Conservation (phyloP, 176 grass and related monocot genomes). For the Carex parvula region DNA sequence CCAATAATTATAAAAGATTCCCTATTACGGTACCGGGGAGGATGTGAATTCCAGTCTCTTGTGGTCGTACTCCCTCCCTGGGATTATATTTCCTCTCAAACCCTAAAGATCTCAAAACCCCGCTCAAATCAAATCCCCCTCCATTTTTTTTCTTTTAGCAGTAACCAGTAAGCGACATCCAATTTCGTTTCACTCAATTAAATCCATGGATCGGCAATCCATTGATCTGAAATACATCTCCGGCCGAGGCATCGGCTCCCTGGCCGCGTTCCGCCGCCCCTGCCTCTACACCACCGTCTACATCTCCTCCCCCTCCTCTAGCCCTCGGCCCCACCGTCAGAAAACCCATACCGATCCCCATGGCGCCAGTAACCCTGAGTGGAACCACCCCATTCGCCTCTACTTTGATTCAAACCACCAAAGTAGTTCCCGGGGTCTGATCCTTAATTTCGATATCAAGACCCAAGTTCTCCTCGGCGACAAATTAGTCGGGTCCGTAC, state of each 20-base stretch:
- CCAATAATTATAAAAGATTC: too few species aligned
- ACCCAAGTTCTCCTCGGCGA: constrained; percentile 43
- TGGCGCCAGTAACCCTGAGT: constrained; percentile 49
- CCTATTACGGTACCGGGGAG: too few species aligned
- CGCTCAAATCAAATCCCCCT: background rate
- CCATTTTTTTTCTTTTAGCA: background rate
- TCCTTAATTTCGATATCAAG: constrained; percentile 56
- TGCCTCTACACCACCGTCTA: constrained; percentile 55
- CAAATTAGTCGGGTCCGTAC: constrained; percentile 43
- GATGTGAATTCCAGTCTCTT: background rate
- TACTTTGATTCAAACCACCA: background rate
- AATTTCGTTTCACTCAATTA: background rate
- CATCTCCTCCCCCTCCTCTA: constrained; percentile 10
- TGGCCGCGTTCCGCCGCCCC: constrained; percentile 44
- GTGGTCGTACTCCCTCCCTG: background rate
- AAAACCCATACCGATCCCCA: constrained; percentile 44
- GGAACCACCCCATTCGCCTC: constrained; percentile 55
- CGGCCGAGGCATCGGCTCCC: constrained; percentile 45
- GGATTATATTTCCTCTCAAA: background rate
- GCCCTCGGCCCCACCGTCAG: constrained; percentile 34
- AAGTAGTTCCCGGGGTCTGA: background rate
- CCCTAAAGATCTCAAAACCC: background rate
- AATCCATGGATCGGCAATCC: constrained; percentile 17
- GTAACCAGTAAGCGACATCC: background rate
- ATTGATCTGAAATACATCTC: constrained; percentile 57